Base-by-base conservation (phyloP, 2,329 filamentous ascomycete species). In the Elsinoe arachidis region DNA sequence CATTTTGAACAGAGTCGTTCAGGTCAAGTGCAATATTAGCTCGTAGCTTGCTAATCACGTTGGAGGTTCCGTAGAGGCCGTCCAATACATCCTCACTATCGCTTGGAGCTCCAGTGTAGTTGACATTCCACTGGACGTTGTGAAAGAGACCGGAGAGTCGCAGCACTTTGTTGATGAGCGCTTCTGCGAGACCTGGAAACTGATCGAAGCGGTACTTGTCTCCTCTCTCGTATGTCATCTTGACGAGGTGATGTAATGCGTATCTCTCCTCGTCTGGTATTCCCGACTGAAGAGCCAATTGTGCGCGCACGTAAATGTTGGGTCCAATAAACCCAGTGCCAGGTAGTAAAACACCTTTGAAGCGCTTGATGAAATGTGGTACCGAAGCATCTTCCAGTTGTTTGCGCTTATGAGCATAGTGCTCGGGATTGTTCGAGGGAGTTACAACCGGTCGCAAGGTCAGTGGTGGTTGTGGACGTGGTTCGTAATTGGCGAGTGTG, bases 141-240 rank as follows among this genome's bases (percentile, higher is more conserved):
- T 90, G 93, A 72, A 91, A 95, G 11, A 96, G 73, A 47, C 78
- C 80, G 57, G 87, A 87, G 39, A 95, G 80, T 61, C 91, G 83
- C 52, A 96, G 76, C 1, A 87, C 85, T 67, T 95, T 95, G 60
- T 90, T 87, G 57, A 95, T 84, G 9, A 99, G 79, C 2, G 88
- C 88, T 70, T 97, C 93, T 0, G 90, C 89, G 26, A 99, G 79
- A 9, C 89, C 86, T 1, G 88, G 86, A 64, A 96, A 97, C 4
- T 89, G 88, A 64, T 95, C 90, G 63, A 97, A 96, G 60, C 89
- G 87, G 73, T 95, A 96, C 71, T 96, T 96, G 69, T 97, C 93
- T 46, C 92, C 92, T 43, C 91, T 83, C 70, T 97, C 91, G 67
- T 86, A 93, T 0, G 91, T 96, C 26, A 97, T 96, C 69, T 96